Evolutionary conservation across 805 yeast genomes (phyloP).

Genomic region (Isabelozyma pseudorhagii): DNA sequence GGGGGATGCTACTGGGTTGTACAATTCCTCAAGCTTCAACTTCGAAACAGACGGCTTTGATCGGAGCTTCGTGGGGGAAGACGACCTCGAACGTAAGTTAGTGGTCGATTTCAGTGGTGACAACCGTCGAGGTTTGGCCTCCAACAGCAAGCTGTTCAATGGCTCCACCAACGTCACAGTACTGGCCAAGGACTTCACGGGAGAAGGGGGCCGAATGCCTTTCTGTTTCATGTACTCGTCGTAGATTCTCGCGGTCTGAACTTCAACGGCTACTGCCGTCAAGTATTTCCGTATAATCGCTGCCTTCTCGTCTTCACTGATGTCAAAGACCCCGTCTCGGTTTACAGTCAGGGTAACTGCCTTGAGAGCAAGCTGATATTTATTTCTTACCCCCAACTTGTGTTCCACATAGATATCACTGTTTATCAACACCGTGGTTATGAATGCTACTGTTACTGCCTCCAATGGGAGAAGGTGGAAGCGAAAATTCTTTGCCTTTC

Average conservation of each 20-base stretch:
- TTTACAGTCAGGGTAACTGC: not conserved
- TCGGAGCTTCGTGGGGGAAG: slow-evolving; percentile 4
- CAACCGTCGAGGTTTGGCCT: slow-evolving; percentile 2
- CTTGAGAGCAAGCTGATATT: slow-evolving; percentile 33
- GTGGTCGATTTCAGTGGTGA: slow-evolving; percentile 6
- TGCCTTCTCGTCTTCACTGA: slow-evolving; percentile 33
- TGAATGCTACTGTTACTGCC: slow-evolving; percentile 10
- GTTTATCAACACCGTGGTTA: slow-evolving; percentile 30
- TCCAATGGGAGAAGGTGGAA: slow-evolving; percentile 16
- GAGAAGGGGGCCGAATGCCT: slow-evolving; percentile 1
- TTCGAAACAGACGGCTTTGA: slow-evolving; percentile 22
- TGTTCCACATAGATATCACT: slow-evolving; percentile 62
- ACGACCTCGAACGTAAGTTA: slow-evolving; percentile 1
- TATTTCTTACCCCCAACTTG: slow-evolving; percentile 31
- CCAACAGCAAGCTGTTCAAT: not conserved
- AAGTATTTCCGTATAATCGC: slow-evolving; percentile 48
- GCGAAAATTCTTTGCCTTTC: slow-evolving; percentile 17
- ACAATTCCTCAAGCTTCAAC: slow-evolving; percentile 18
- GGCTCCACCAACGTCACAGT: slow-evolving; percentile 3
- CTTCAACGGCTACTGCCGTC: slow-evolving; percentile 51
- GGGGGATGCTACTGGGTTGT: slow-evolving; percentile 22
- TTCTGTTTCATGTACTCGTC: slow-evolving; percentile 43
- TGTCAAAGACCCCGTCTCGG: not conserved
- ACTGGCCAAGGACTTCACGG: not conserved
- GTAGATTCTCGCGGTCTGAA: slow-evolving; percentile 65